These are phyloP conservation scores for Globisporangium solare DNA, from an alignment of 352 stramenopile species.

Conservation along the genomic window DNA sequence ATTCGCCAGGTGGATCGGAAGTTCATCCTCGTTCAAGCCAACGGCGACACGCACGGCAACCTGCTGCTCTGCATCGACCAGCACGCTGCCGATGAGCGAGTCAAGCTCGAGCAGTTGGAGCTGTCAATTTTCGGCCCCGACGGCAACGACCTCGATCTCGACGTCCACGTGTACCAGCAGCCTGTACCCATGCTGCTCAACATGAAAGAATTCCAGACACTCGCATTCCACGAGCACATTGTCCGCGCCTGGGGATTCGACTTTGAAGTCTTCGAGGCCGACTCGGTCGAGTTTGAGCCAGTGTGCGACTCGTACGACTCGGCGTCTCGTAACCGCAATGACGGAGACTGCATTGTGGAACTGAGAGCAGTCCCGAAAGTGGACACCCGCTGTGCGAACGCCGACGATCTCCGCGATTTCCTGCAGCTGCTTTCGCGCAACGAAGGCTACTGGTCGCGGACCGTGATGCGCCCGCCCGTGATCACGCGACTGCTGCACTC, in stretches of 20 bases:
- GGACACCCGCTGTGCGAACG: slow-evolving; percentile 56
- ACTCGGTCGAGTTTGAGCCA: slow-evolving; percentile 2
- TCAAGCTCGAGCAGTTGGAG: slow-evolving; percentile 85
- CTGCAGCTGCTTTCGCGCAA: slow-evolving; percentile 51
- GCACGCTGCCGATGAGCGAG: slow-evolving; percentile 88
- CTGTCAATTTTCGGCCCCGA: slow-evolving; percentile 47
- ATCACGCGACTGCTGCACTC: slow-evolving; percentile 85
- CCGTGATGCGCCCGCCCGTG: slow-evolving; percentile 49
- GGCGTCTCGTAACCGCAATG: neutral
- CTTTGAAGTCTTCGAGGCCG: slow-evolving; percentile 26
- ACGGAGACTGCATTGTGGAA: slow-evolving; percentile 12
- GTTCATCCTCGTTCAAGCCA: slow-evolving; percentile 80
- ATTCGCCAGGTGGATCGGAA: slow-evolving; percentile 89
- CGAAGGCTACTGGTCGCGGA: slow-evolving; percentile 17
- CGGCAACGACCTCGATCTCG: slow-evolving; percentile 46
- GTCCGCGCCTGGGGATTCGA: slow-evolving; percentile 83
- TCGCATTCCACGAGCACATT: slow-evolving; percentile 39
- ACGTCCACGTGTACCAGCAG: slow-evolving; percentile 43
- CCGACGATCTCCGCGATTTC: slow-evolving; percentile 84
- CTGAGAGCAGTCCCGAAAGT: slow-evolving; percentile 57
- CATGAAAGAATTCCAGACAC: slow-evolving; percentile 33
- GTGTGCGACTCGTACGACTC: neutral
- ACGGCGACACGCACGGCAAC: slow-evolving; percentile 15
- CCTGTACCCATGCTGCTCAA: slow-evolving; percentile 59
- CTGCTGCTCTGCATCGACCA: slow-evolving; percentile 87